Percentiles rank a stretch among this genome's conserved stretches.
These are phyloP conservation scores for Fusarium albosuccineum DNA, from an alignment of 2,329 filamentous ascomycete genomes.

Conservation along the genomic window DNA sequence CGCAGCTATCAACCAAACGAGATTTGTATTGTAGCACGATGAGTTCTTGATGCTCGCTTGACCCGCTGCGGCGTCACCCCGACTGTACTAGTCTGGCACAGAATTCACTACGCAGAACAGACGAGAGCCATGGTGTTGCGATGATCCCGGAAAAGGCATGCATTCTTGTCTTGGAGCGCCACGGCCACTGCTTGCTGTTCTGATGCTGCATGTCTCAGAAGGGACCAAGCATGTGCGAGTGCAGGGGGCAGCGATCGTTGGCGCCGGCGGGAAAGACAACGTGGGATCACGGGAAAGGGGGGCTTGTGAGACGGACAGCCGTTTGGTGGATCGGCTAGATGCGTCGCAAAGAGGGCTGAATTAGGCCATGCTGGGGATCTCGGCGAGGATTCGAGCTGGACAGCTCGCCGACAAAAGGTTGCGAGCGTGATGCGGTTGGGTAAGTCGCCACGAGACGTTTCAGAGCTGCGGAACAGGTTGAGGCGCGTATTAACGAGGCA, in stretches of 20 bases:
- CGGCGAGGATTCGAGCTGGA: conserved; percentile 11
- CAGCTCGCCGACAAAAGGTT: neutral
- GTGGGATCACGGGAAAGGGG: conserved; percentile 39
- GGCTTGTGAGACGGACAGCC: conserved; percentile 37
- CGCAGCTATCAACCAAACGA: conserved; percentile 14
- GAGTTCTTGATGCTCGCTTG: conserved; percentile 37
- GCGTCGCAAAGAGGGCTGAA: conserved; percentile 48
- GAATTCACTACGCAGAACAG: conserved; percentile 15
- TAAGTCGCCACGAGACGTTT: conserved; percentile 38
- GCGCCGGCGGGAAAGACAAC: conserved; percentile 34
- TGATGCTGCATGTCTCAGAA: conserved; percentile 27
- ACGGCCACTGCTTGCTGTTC: conserved; percentile 12
- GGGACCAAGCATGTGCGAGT: conserved; percentile 27
- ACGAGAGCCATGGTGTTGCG: conserved; percentile 14
- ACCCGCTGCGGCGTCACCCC: conserved; percentile 32
- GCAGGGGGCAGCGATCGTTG: conserved; percentile 21
- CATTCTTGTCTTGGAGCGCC: conserved; percentile 16
- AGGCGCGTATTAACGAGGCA: conserved; percentile 29
- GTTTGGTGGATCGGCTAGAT: conserved; percentile 41
- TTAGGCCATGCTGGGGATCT: conserved; percentile 39
- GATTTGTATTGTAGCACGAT: conserved; percentile 23
- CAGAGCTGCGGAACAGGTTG: conserved; percentile 33
- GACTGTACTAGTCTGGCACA: conserved; percentile 30
- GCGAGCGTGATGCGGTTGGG: conserved; percentile 13
- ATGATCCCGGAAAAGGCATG: conserved; percentile 17